These are phyloP conservation scores for Tetrahymena thermophila DNA, from an alignment of 73 alveolate species.

Conservation along the genomic window DNA sequence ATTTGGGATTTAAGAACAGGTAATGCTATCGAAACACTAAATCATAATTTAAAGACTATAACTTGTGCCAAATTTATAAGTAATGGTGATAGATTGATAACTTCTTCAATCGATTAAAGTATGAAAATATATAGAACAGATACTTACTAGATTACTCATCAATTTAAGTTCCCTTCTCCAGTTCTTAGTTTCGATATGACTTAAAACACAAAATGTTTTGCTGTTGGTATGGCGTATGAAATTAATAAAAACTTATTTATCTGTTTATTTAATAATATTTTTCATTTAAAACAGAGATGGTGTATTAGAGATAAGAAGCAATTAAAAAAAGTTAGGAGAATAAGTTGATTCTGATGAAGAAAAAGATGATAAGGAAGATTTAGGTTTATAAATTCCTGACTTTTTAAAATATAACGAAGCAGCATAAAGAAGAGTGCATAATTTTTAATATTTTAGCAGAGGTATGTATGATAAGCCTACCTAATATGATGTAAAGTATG, in stretches of 20 bases:
- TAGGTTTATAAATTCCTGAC: neutral
- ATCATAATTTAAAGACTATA: neutral
- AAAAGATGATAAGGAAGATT: neutral
- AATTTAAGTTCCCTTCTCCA: neutral
- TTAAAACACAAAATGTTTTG: neutral
- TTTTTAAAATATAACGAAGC: neutral
- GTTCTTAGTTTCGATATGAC: neutral
- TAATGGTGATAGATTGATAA: neutral
- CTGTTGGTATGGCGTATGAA: neutral
- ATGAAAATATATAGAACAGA: neutral
- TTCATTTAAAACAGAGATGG: neutral
- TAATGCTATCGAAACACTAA: neutral
- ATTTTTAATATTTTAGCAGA: constrained; percentile 21
- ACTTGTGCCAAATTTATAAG: neutral
- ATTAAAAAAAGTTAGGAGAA: neutral
- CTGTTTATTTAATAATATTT: neutral
- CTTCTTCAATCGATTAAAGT: neutral
- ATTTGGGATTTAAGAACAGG: neutral
- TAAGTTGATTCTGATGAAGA: neutral
- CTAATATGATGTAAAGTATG: constrained; percentile 3
- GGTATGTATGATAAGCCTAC: constrained; percentile 15
- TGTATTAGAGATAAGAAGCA: neutral
- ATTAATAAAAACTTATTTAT: neutral
- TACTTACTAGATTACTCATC: neutral
- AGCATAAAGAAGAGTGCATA: constrained; percentile 20